Base-by-base conservation (phyloP, 2,329 filamentous ascomycete genomes). In the Pseudocercospora musae region DNA sequence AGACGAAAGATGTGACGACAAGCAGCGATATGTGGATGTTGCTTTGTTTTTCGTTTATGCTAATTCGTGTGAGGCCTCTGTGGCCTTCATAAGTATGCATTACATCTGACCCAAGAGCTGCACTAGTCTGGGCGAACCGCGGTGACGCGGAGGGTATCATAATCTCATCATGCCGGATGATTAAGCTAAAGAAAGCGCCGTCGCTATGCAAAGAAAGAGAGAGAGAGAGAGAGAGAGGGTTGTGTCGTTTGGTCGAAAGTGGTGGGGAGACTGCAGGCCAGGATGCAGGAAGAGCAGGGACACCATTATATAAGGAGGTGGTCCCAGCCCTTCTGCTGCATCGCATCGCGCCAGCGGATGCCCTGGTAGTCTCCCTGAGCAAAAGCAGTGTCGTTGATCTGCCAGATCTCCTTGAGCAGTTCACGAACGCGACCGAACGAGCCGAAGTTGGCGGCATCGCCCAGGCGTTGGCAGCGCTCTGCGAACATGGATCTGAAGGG, bases 271-370 rank as follows among this genome's bases (percentile, higher is more conserved):
- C 57, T 20, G 25, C 62, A 71, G 64, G 70, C 70, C 68, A 70
- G 70, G 71, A 72, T 68, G 68, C 68, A 65, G 59, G 59, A 59
- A 62, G 29, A 49, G 27, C 53, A 23, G 5, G 46, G 40, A 50
- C 21, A 58, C 62, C 57, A 53, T 61, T 68, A 96, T 79, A 97
- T 93, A 77, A 97, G 85, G 77, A 97, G 83, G 80, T 92, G 95
- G 76, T 96, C 91, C 93, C 92, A 96, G 70, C 87, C 87, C 81
- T 94, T 95, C 80, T 89, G 86, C 79, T 86, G 87, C 92, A 97
- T 96, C 75, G 94, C 86, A 79, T 96, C 91, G 80, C 94, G 85
- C 94, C 94, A 98, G 87, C 93, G 92, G 78, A 96, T 86, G 80
- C 89, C 89, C 74, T 86, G 87, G 70, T 73, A 77, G 68, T 77